A percentile compares a stretch with the other conserved stretches of the same genome.
Evolutionary conservation across 257 asterid species (phyloP).

Genomic region (Nicotiana benthamiana): DNA sequence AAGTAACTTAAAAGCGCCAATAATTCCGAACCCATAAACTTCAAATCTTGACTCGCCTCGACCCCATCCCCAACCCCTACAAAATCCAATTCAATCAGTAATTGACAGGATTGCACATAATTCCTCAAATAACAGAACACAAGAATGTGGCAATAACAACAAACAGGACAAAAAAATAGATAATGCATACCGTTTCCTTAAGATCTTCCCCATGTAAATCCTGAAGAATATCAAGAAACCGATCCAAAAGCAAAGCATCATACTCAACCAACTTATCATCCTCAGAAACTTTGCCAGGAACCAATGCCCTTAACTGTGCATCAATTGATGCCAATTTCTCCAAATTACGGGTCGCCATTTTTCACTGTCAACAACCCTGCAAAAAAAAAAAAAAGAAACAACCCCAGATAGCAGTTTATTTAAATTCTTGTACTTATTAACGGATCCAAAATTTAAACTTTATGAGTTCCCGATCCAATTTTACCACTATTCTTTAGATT

Average conservation of each 20-base stretch:
- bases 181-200: conserved; percentile 29
- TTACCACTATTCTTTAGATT: neutral
- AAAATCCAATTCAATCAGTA: neutral
- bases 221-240: conserved; percentile 48
- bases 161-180: neutral
- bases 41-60: too few relatives aligned
- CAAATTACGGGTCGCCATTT: conserved; percentile 29
- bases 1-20: too few relatives aligned
- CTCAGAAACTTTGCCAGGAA: conserved; percentile 38
- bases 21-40: too few relatives aligned
- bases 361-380: conserved; percentile 13
- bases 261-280: conserved; percentile 52
- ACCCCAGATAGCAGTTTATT: too few relatives aligned
- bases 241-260: conserved; percentile 46
- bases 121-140: neutral
- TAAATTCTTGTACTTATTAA: too few relatives aligned
- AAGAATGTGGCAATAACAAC: neutral
- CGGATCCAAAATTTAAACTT: too few relatives aligned
- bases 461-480: neutral
- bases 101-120: neutral
- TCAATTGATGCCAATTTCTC: conserved; percentile 48
- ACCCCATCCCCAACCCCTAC: neutral
- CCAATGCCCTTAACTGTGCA: conserved; percentile 41
- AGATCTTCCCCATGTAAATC: conserved; percentile 42
- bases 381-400: neutral